These are phyloP conservation scores for Pyricularia sp. DNA, from an alignment of 2,329 filamentous ascomycete species.

Conservation along the genomic window DNA sequence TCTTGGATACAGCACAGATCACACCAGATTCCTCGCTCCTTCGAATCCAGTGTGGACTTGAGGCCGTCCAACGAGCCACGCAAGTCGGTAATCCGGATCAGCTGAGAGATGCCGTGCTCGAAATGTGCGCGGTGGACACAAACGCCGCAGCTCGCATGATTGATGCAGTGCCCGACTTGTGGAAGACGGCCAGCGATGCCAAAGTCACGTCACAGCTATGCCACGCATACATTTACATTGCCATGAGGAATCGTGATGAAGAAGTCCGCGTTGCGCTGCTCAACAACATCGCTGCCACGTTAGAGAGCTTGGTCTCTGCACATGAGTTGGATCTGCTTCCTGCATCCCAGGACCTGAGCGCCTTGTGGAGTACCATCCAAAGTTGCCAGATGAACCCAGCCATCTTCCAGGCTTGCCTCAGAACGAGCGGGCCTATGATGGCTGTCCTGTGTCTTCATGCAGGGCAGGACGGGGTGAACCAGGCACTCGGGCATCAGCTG, in stretches of 20 bases:
- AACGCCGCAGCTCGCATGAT: constrained; percentile 28
- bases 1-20: background rate
- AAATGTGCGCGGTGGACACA: constrained; percentile 23
- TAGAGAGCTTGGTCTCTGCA: constrained; percentile 26
- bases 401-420: constrained; percentile 35
- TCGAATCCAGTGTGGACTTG: constrained; percentile 23
- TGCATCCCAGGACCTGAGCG: constrained; percentile 31
- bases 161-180: constrained; percentile 22
- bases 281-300: constrained; percentile 29
- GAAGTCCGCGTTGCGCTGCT: constrained; percentile 35
- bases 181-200: constrained; percentile 10
- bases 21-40: constrained; percentile 20
- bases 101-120: constrained; percentile 19
- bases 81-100: constrained; percentile 6
- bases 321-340: constrained; percentile 26
- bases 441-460: constrained; percentile 16
- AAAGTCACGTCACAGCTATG: constrained; percentile 21
- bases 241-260: constrained; percentile 21
- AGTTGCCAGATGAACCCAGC: constrained; percentile 29
- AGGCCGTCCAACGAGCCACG: constrained; percentile 21
- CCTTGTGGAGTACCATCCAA: constrained; percentile 19
- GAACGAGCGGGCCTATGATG: constrained; percentile 33
- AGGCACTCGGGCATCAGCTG: constrained; percentile 7
- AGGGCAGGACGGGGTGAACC: constrained; percentile 2
- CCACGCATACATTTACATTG: constrained; percentile 29